Evolutionary conservation across 768 basidiomycete species (phyloP).

Genomic region (Boletus reticulatus): DNA sequence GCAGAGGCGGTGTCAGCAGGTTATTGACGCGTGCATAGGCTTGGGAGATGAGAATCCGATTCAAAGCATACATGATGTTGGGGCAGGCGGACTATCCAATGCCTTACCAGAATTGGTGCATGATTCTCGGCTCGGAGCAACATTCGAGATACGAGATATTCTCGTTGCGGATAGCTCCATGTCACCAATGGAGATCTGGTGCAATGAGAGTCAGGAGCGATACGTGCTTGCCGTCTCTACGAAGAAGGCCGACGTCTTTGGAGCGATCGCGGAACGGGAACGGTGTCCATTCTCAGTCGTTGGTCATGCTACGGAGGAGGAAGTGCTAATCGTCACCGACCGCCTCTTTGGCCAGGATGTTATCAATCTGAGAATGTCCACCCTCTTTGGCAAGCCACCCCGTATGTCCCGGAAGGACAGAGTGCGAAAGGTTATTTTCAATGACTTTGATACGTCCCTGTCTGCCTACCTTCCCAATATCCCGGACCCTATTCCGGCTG

Average conservation of each 20-base stretch:
- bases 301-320: constrained; percentile 77
- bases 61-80: constrained; percentile 96
- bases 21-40: constrained; percentile 87
- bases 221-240: constrained; percentile 90
- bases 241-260: constrained; percentile 61
- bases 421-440: constrained; percentile 39
- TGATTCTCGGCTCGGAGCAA: constrained; percentile 88
- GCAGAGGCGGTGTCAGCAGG: constrained; percentile 95
- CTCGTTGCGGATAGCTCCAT: constrained; percentile 89
- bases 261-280: constrained; percentile 78
- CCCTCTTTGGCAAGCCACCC: constrained; percentile 94
- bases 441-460: constrained; percentile 72
- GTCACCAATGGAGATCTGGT: constrained; percentile 99
- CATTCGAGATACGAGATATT: constrained; percentile 92
- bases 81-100: constrained; percentile 95
- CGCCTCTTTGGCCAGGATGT: constrained; percentile 74
- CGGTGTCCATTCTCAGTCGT: constrained; percentile 93
- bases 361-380: constrained; percentile 90
- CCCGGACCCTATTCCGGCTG: constrained; percentile 53
- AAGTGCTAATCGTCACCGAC: constrained; percentile 88
- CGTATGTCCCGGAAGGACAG: constrained; percentile 79
- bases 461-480: constrained; percentile 56
- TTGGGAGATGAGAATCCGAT: constrained; percentile 68
- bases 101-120: constrained; percentile 97
- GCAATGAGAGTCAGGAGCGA: constrained; percentile 97